Percentiles rank a stretch among this genome's conserved stretches.
Conservation (phyloP, 2,329 filamentous ascomycete species). For the Nemania sp. region DNA sequence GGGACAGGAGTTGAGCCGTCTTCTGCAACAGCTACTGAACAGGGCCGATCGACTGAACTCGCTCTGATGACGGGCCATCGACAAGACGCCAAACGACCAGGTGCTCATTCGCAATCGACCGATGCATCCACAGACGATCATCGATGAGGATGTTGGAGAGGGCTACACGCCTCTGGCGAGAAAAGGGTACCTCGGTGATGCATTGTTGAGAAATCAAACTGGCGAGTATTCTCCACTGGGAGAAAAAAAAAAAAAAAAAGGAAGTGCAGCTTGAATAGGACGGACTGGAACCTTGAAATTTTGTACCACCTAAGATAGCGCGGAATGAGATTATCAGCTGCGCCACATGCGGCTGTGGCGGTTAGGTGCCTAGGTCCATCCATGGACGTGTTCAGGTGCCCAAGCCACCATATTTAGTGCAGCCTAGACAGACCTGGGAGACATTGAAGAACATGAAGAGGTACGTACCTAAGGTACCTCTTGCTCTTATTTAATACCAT, state of each 20-base stretch:
- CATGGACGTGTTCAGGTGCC: not conserved
- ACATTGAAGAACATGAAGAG: not conserved
- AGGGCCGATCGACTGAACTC: too few relatives aligned
- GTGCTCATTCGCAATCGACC: not conserved
- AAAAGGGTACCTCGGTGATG: not conserved
- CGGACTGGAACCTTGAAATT: too few relatives aligned
- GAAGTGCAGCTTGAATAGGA: slow-evolving; percentile 15
- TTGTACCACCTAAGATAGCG: too few relatives aligned
- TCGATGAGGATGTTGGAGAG: not conserved
- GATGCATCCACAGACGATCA: not conserved
- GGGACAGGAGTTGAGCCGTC: too few relatives aligned
- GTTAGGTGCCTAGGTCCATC: too few relatives aligned
- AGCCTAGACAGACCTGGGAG: not conserved
- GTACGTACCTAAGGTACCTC: not conserved
- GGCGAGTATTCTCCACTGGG: not conserved
- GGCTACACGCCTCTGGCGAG: too few relatives aligned
- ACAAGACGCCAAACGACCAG: not conserved
- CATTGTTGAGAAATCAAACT: slow-evolving; percentile 8
- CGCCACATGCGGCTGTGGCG: slow-evolving; percentile 19
- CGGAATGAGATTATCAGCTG: slow-evolving; percentile 4
- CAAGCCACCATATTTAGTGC: not conserved
- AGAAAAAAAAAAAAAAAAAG: slow-evolving; percentile 30
- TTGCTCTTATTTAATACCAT: not conserved
- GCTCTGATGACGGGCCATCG: too few relatives aligned
- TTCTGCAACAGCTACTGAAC: too few relatives aligned